Conservation (phyloP, 345 rosid species). For the Moricandia moricandioides region DNA sequence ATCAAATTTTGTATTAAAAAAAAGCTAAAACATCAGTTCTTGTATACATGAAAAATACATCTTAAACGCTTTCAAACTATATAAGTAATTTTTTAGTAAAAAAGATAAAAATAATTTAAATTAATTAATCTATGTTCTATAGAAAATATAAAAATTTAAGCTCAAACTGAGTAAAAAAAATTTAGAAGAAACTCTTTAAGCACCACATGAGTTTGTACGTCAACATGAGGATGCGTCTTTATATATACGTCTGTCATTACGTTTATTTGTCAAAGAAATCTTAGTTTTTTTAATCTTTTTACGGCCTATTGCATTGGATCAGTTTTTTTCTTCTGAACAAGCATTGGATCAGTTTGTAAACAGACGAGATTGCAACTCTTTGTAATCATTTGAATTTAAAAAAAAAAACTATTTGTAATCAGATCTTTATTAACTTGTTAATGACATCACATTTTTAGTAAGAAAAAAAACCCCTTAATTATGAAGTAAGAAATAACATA, state of each 20-base stretch:
- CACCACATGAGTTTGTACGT: neutral
- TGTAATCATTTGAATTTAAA: too few relatives aligned
- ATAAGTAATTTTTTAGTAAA: too few relatives aligned
- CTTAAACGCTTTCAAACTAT: neutral
- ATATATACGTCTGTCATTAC: slow-evolving; percentile 14
- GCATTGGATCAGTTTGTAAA: too few relatives aligned
- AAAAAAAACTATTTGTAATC: too few relatives aligned
- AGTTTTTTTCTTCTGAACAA: too few relatives aligned
- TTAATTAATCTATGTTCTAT: neutral
- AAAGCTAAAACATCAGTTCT: too few relatives aligned
- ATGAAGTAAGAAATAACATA: slow-evolving; percentile 12
- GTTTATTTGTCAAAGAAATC: slow-evolving; percentile 24
- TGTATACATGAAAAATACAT: neutral
- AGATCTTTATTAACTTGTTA: too few relatives aligned
- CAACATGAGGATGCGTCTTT: neutral
- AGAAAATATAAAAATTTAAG: neutral
- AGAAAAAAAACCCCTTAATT: too few relatives aligned
- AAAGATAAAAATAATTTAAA: neutral
- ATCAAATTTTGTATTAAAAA: too few relatives aligned
- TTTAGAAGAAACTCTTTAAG: neutral
- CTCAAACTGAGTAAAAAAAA: neutral
- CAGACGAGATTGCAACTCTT: too few relatives aligned
- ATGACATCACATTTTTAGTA: too few relatives aligned
- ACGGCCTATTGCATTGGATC: too few relatives aligned
- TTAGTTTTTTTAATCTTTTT: neutral